Evolutionary conservation across 148 eudicot species (phyloP).

Genomic region (Rhododendron vialii): DNA sequence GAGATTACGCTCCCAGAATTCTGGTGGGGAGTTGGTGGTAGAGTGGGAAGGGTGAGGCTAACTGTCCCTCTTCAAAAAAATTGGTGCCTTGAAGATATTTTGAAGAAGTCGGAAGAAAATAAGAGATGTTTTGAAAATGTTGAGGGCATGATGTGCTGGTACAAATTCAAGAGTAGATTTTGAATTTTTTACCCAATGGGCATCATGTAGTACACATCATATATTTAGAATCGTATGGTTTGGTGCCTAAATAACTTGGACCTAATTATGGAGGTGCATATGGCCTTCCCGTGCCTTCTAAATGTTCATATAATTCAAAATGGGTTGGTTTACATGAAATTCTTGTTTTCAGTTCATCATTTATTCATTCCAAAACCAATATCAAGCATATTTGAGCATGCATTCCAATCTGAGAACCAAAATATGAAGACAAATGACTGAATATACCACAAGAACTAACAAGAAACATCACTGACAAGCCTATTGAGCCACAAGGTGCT

Average conservation of each 20-base stretch:
- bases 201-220: background rate
- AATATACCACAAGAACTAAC: slow-evolving; percentile 6
- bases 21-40: background rate
- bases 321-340: background rate
- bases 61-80: background rate
- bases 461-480: slow-evolving; percentile 1
- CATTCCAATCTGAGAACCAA: background rate
- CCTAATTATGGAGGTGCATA: background rate
- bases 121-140: background rate
- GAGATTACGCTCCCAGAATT: background rate
- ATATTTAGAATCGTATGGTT: background rate
- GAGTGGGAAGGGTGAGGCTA: background rate
- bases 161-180: background rate
- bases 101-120: background rate
- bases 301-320: background rate
- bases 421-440: background rate
- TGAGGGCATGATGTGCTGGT: background rate
- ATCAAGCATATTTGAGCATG: background rate
- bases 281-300: background rate
- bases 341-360: background rate
- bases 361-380: background rate
- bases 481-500: background rate
- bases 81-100: background rate
- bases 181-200: background rate
- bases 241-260: background rate